Evolutionary conservation across 176 grass and related monocot species (phyloP).

Genomic region (Lolium perenne): DNA sequence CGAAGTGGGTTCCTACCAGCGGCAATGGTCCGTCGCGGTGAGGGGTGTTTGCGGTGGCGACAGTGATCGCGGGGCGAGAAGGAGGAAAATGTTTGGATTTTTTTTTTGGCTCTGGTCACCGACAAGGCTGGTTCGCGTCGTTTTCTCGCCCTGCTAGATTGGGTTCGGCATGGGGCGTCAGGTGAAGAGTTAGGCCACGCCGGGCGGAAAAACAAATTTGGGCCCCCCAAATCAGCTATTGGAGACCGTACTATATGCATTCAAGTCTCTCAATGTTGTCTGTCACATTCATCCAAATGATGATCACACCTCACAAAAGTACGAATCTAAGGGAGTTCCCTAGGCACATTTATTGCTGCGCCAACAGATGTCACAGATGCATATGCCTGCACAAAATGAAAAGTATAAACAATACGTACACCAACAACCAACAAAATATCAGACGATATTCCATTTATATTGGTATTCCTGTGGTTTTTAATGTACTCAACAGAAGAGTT

Average conservation of each 20-base stretch:
- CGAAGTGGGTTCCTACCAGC: too few species aligned
- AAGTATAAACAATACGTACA: conserved; percentile 22
- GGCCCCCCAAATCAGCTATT: too few species aligned
- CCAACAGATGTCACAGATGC: conserved; percentile 39
- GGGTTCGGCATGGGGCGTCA: too few species aligned
- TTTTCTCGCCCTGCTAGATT: too few species aligned
- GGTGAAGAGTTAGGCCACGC: too few species aligned
- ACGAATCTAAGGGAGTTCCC: conserved; percentile 78
- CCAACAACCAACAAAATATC: conserved; percentile 14
- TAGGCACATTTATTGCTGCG: conserved; percentile 67
- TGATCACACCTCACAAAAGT: conserved; percentile 81
- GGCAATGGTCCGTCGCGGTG: too few species aligned
- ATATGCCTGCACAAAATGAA: conserved; percentile 70
- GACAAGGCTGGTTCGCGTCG: too few species aligned
- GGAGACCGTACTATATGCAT: conserved; percentile 38
- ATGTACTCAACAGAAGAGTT: conserved; percentile 20
- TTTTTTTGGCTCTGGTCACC: too few species aligned
- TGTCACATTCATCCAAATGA: conserved; percentile 62
- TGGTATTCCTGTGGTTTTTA: conserved; percentile 13
- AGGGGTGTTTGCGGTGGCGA: too few species aligned
- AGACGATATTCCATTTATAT: background rate
- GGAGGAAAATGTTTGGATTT: too few species aligned
- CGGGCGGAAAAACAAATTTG: too few species aligned
- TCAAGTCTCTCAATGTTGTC: conserved; percentile 70
- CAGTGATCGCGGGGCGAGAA: too few species aligned